Evolutionary conservation across 768 basidiomycete genomes (phyloP), one percentile per base, ranked within the genome.

Genomic region (Tremella mesenterica): DNA sequence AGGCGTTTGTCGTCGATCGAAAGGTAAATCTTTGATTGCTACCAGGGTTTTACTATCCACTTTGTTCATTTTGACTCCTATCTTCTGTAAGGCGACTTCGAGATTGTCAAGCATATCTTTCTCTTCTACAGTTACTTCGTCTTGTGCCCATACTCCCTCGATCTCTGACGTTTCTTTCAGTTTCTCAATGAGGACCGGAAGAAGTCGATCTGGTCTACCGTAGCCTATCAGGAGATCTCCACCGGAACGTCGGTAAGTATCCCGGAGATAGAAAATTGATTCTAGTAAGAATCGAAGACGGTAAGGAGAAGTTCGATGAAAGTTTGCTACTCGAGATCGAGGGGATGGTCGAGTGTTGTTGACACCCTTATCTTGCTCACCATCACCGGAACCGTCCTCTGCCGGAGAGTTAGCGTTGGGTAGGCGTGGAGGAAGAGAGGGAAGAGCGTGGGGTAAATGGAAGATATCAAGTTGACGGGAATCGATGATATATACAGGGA

Each of bases 401-500:
- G 53, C 28, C 27, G 50, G 31, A 20, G 23, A 44, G 31, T 60
- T 63, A 36, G 8, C 63, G 45, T 10, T 61, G 65, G 47, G 55
- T 50, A 64, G 54, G 18, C 41, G 14, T 16, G 48, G 14, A 6
- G 53, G 29, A 20, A 67, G 60, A 1, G 65, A 57, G 20, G 68
- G 47, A 6, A 65, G 34, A 23, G 62, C 69, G 1, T 61, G 65
- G 3, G 72, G 67, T 2, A 78, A 47, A 3, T 59, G 64, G 0
- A 67, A 62, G 3, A 76, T 58, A 53, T 76, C 76, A 43, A 77
- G 52, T 46, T 71, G 67, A 7, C 74, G 68, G 29, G 75, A 72
- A 50, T 77, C 73, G 38, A 76, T 75, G 20, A 77, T 74, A 59
- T 71, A 76, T 41, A 77, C 45, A 1, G 77, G 77, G 3, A 78